phyloP scores from a whole-genome alignment of 495 filamentous ascomycete species.

The Neurospora sp. region DNA sequence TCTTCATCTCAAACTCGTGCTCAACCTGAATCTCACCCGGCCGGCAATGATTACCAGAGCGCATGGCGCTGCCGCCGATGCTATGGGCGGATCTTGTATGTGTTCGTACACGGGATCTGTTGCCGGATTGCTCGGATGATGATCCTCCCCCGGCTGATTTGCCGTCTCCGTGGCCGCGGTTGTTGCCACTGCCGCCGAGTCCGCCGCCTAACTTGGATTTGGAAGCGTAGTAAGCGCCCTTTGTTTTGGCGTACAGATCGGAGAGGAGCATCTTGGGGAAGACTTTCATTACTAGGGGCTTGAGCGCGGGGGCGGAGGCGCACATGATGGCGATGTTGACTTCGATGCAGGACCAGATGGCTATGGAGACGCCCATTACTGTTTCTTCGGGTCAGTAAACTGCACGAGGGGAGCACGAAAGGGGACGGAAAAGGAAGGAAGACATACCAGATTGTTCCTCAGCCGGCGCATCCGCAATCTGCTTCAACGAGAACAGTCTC shows the following conservation, averaged over 20 bases:
- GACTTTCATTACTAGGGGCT: conserved; percentile 18
- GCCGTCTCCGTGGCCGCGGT: background rate
- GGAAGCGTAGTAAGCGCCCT: conserved; percentile 3
- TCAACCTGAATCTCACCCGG: conserved; percentile 8
- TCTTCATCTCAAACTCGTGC: conserved; percentile 13
- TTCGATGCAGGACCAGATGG: conserved; percentile 41
- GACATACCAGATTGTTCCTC: conserved; percentile 3
- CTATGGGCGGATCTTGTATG: background rate
- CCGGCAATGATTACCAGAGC: background rate
- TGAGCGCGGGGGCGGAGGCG: conserved; percentile 37
- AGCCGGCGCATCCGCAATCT: conserved; percentile 3
- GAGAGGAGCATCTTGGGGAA: conserved; percentile 20
- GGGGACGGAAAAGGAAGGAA: too few relatives aligned
- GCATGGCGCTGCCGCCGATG: background rate
- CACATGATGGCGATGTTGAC: conserved; percentile 41
- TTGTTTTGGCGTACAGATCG: conserved; percentile 8
- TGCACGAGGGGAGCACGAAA: too few relatives aligned
- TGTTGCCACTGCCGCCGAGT: background rate
- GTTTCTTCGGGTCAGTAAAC: too few relatives aligned
- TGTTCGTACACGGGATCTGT: background rate
- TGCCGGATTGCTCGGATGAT: background rate
- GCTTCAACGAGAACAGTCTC: conserved; percentile 7
- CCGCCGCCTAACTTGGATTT: background rate
- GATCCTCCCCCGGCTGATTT: background rate
- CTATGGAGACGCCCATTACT: conserved; percentile 18